Evolutionary conservation across 2,329 filamentous ascomycete species (phyloP), one percentile per base, ranked within the genome.

Genomic region (Bipolaris zeicola): DNA sequence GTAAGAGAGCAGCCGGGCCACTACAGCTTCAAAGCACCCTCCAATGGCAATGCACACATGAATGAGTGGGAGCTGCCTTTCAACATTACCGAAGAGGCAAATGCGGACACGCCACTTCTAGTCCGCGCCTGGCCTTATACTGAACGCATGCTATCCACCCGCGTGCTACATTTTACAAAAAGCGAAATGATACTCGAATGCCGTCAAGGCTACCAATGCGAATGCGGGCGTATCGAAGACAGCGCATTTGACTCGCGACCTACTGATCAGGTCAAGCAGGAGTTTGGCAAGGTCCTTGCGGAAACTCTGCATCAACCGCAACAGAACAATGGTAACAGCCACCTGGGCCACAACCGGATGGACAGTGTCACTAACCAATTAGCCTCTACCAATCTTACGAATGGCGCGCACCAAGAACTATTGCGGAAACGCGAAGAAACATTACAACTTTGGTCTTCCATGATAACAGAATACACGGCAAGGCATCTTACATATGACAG

Each of bases 141-240:
- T 6, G 73, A 75, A 50, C 65, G 72, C 34, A 57, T 75, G 1
- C 62, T 75, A 3, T 73, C 72, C 10, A 63, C 67, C 2, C 66
- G 72, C 5, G 65, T 74, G 11, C 55, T 75, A 3, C 71, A 75
- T 45, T 73, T 75, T 42, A 73, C 71, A 6, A 67, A 66, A 43
- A 73, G 66, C 49, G 72, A 75, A 41, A 71, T 75, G 70, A 71
- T 75, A 36, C 50, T 75, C 11, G 72, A 75, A 58, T 79, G 77
- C 28, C 64, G 71, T 36, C 66, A 74, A 61, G 69, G 65, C 24
- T 71, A 73, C 47, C 70, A 72, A 43, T 76, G 73, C 57, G 73
- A 76, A 57, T 76, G 73, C 46, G 71, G 69, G 26, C 63, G 72
- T 10, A 73, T 76, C 20, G 63, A 67, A n/a, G 62, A 75, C 39